Conservation (phyloP, 2,329 filamentous ascomycete genomes). For the Orbilia ellipsospora region DNA sequence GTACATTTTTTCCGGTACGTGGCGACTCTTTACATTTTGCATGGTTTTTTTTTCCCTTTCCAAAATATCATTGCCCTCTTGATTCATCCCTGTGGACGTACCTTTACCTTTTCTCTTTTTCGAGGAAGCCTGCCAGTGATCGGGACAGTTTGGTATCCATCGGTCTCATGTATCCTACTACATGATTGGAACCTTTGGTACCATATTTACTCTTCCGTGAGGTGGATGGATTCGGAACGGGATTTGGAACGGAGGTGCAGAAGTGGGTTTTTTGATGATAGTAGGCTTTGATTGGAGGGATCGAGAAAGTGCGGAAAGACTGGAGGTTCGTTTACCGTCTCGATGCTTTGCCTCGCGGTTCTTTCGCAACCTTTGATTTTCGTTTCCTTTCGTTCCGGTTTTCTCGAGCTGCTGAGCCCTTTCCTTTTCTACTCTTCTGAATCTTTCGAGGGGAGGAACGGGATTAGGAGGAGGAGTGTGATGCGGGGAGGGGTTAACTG, state of each 20-base stretch:
- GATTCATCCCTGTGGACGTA: not conserved
- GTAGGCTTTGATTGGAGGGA: slow-evolving; percentile 2
- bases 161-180: slow-evolving; percentile 21
- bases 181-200: slow-evolving; percentile 22
- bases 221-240: slow-evolving; percentile 10
- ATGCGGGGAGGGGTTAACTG: not conserved
- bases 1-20: no score
- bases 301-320: slow-evolving; percentile 11
- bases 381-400: slow-evolving; percentile 4
- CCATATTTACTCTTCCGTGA: not conserved
- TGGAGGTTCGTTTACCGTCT: slow-evolving; percentile 18
- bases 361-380: not conserved
- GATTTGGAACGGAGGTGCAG: not conserved
- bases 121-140: slow-evolving; percentile 5
- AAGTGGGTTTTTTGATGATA: not conserved
- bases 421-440: slow-evolving; percentile 13
- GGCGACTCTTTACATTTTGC: not conserved
- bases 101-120: slow-evolving; percentile 1
- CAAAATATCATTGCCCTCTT: not conserved
- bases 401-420: slow-evolving; percentile 11
- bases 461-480: slow-evolving; percentile 12
- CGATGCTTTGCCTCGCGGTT: slow-evolving; percentile 12
- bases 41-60: not conserved
- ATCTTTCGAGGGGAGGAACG: slow-evolving; percentile 8
- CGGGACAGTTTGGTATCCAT: slow-evolving; percentile 5